Evolutionary conservation across 164 flowering plant species (phyloP), one percentile per base, ranked within the genome.

Genomic region (Cinnamomum chago): DNA sequence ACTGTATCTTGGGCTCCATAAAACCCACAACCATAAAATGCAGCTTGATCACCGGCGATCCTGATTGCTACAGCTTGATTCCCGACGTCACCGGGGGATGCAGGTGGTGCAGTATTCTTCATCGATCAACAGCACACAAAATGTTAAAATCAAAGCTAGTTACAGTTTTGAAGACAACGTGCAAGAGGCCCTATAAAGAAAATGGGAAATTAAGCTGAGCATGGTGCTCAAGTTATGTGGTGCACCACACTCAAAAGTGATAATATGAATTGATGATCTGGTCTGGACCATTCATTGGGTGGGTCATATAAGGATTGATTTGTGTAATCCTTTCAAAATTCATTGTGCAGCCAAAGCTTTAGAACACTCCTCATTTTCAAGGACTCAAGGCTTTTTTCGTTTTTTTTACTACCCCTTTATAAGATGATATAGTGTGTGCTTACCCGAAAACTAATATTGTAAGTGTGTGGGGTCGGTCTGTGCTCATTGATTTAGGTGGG

Each of bases 1-100:
- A 93, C 90, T 0, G 98, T 93, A 79, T 92, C 98, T 72, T 94
- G 97, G 3, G 90, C 88, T 40, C 98, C 95, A 79, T 88, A 94
- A 50, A 94, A 88, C 28, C 98, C 97, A 74, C 98, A 94, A 12
- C 90, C 85, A 70, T 86, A 93, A 78, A 92, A 92, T 40, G 97
- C 95, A 23, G 90, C 90, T 79, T 83, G 84, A 58, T 92, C 97
- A 0, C 92, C 95, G 20, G 81, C 71, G 60, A 93, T 75, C 78
- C 92, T 85, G 1, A 92, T 72, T 52, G 98, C 97, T 73, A 92
- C 85, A 22, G 94, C 98, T 80, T 92, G 95, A 0, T 75, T 90
- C 70, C 94, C 98, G 40, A 70, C 83, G 7, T 72, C 88, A 0
- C 97, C 97, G 0, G 90, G 97, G 15, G 68, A 64, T 58, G 97